A percentile compares a stretch with the other conserved stretches of the same genome.
phyloP scores from a whole-genome alignment of 73 alveolate species.

The Diophrys appendiculata region DNA sequence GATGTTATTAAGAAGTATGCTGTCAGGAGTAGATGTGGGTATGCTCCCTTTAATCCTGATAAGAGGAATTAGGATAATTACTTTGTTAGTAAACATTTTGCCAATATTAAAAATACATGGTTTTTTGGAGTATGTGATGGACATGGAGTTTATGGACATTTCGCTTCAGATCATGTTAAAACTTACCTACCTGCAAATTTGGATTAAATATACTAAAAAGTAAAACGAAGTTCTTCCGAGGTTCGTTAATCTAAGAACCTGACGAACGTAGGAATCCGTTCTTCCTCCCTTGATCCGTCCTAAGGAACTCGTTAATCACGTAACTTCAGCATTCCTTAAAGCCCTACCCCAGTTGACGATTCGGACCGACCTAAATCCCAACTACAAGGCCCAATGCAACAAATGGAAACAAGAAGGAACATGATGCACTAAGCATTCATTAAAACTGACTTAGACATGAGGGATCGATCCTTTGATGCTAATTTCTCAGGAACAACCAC shows the following conservation, averaged over 20 bases:
- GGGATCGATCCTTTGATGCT: background rate
- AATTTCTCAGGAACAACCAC: constrained; percentile 57
- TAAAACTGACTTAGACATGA: constrained; percentile 2
- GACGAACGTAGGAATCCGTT: background rate
- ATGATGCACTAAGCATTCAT: background rate
- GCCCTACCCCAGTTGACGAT: background rate
- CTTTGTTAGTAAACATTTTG: constrained; percentile 39
- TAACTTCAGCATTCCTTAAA: background rate
- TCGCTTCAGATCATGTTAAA: constrained; percentile 51
- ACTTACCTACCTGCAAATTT: constrained; percentile 39
- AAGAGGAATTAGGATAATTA: constrained; percentile 60
- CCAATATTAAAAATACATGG: constrained; percentile 38
- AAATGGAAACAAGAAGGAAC: background rate
- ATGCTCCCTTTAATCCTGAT: constrained; percentile 49
- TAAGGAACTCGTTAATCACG: background rate
- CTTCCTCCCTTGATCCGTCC: constrained; percentile 5
- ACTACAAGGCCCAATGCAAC: background rate
- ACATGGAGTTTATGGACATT: constrained; percentile 85
- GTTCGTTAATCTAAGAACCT: background rate
- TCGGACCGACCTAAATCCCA: background rate
- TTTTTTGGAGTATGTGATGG: constrained; percentile 78
- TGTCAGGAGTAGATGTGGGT: constrained; percentile 36
- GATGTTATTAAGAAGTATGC: constrained; percentile 46
- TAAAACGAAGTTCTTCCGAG: background rate
- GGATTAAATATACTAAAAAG: constrained; percentile 17